Percentiles rank a stretch among this genome's conserved stretches.
phyloP scores from a whole-genome alignment of 108 stramenopile species.

The Epithemia pelagica region DNA sequence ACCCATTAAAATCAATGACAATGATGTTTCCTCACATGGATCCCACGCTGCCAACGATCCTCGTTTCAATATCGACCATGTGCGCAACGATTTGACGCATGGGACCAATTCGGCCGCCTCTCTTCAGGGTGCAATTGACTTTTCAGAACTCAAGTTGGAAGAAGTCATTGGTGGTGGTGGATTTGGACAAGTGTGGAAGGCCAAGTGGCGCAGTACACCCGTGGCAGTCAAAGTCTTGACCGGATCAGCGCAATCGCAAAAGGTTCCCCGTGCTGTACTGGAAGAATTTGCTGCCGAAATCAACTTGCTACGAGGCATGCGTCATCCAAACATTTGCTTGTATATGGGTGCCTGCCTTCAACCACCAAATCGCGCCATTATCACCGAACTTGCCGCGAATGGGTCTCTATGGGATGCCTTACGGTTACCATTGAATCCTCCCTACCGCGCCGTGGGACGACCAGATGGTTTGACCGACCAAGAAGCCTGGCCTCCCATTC shows the following conservation, averaged over 20 bases:
- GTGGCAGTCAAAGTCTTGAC: conserved; percentile 86
- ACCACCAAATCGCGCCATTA: conserved; percentile 80
- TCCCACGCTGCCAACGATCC: conserved; percentile 38
- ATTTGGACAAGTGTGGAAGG: conserved; percentile 87
- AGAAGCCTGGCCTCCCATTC: conserved; percentile 47
- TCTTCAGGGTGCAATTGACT: conserved; percentile 57
- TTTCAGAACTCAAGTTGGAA: conserved; percentile 57
- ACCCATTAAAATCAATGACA: neutral
- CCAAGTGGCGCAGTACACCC: conserved; percentile 78
- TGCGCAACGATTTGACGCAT: conserved; percentile 55
- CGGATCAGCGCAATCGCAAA: conserved; percentile 61
- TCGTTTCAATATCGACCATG: conserved; percentile 67
- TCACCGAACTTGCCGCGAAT: conserved; percentile 82
- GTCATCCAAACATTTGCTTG: conserved; percentile 91
- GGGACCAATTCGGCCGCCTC: conserved; percentile 59
- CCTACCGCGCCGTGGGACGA: conserved; percentile 33
- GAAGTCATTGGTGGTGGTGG: conserved; percentile 88
- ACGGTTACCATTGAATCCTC: conserved; percentile 53
- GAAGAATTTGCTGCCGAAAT: conserved; percentile 86
- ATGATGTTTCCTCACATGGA: neutral
- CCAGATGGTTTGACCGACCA: conserved; percentile 45
- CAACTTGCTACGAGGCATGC: conserved; percentile 77
- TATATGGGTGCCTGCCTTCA: conserved; percentile 92
- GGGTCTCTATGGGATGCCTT: conserved; percentile 86
- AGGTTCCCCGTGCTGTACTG: conserved; percentile 63